Conservation (phyloP, 768 basidiomycete species). For the Phanerochaete carnosa region DNA sequence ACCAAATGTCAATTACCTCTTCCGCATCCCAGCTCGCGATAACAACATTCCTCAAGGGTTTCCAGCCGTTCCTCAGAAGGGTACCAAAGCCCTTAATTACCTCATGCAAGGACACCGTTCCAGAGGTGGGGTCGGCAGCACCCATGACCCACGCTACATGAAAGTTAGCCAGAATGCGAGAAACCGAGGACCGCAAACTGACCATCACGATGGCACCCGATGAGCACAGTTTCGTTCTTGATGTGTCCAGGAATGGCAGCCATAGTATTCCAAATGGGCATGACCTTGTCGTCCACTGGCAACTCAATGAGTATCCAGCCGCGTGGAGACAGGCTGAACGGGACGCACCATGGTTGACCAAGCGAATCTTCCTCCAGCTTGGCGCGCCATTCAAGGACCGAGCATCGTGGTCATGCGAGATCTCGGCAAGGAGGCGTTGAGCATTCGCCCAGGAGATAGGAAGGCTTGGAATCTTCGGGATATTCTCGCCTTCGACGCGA, state of each 20-base stretch:
- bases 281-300: slow-evolving; percentile 72
- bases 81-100: slow-evolving; percentile 71
- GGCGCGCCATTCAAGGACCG: slow-evolving; percentile 40
- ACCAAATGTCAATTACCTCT: slow-evolving; percentile 34
- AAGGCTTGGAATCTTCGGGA: slow-evolving; percentile 77
- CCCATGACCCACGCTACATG: slow-evolving; percentile 68
- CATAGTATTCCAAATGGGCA: slow-evolving; percentile 88
- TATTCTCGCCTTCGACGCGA: slow-evolving; percentile 50
- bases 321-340: background rate
- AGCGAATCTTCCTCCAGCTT: slow-evolving; percentile 45
- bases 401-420: slow-evolving; percentile 38
- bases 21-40: slow-evolving; percentile 83
- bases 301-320: background rate
- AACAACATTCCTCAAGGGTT: slow-evolving; percentile 73
- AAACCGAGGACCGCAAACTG: background rate
- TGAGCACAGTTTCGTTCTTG: slow-evolving; percentile 78
- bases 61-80: slow-evolving; percentile 74
- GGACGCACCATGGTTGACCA: slow-evolving; percentile 52
- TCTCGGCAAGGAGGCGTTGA: slow-evolving; percentile 46
- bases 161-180: background rate
- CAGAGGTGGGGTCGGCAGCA: slow-evolving; percentile 75
- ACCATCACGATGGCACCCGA: slow-evolving; percentile 92
- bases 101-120: slow-evolving; percentile 77
- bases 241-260: slow-evolving; percentile 80
- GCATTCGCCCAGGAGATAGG: slow-evolving; percentile 91